These are phyloP conservation scores for Carex parvula DNA, from an alignment of 176 grass and related monocot genomes.

Conservation along the genomic window DNA sequence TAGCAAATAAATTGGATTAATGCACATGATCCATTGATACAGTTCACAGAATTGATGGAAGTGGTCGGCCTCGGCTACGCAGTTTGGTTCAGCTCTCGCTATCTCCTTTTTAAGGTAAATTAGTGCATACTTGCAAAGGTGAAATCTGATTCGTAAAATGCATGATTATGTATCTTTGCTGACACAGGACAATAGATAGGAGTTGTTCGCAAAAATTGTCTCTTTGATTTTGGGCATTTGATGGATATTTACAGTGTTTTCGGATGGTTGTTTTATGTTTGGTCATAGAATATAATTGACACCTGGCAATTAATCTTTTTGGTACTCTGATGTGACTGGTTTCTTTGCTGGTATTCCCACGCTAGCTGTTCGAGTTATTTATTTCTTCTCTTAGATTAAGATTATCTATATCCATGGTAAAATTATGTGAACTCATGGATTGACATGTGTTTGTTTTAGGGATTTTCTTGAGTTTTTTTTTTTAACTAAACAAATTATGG, in stretches of 20 bases:
- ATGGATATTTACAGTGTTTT: not conserved
- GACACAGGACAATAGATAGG: constrained; percentile 57
- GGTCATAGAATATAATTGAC: not conserved
- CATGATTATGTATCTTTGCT: not conserved
- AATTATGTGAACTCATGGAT: not conserved
- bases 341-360: too few species aligned
- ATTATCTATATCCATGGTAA: not conserved
- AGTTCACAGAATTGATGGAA: constrained; percentile 81
- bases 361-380: not conserved
- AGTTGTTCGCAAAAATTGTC: constrained; percentile 43
- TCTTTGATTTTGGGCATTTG: not conserved
- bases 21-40: constrained; percentile 1
- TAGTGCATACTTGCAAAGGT: not conserved
- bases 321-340: not conserved
- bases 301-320: too few species aligned
- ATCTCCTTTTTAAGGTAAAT: constrained; percentile 57
- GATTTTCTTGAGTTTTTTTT: not conserved
- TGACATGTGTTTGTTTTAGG: not conserved
- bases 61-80: constrained; percentile 48
- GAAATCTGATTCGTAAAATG: not conserved
- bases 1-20: constrained; percentile 7
- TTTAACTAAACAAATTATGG: not conserved
- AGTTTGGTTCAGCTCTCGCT: constrained; percentile 45
- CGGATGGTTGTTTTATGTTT: not conserved
- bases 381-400: not conserved